Base-by-base conservation (phyloP, 345 rosid genomes). In the Angophora floribunda region DNA sequence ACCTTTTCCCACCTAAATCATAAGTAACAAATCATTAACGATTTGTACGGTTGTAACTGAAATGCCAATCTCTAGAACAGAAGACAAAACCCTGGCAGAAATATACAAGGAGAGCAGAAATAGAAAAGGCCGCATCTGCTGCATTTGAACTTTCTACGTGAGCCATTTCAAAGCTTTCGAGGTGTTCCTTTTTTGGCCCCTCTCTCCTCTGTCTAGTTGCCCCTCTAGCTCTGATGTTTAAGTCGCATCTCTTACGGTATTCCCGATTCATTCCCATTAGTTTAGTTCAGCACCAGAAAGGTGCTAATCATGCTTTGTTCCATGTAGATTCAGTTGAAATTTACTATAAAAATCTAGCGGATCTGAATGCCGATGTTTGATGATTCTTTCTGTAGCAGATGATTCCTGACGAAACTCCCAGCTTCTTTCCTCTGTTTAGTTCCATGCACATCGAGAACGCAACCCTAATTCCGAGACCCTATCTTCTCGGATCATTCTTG, bases 1-100 rank as follows among this genome's bases (percentile, higher is more conserved):
- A 91, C 91, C 94, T 93, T 91, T 94, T 98, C 17, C 95, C 98
- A 92, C 98, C 99, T 97, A 90, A 50, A 89, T 86, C 80, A 92
- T 85, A 30, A 88, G 90, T 32, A 88, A 36, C 52, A 88, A 88
- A 59, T 14, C 67, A 59, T 59, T 59, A 26, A 26, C 28, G 14
- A 59, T 28, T 59, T 26, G 26, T 5, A 12, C 30, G 5, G 30
- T 26, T 26, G 14, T 59, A 26, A 59, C 30, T 26, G 67, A 59
- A 26, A 59, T 11, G 67, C 67, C 51, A 3, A 51, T 36, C 41
- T 36, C 41, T 36, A 36, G 41, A 36, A 36, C 41, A 36, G 2
- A 36, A 36, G 2, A 36, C 41, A 36, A 36, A 36, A 36, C 41
- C 41, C 41, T 36, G 41, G 41, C 41, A 36, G 41, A 36, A 36